Evolutionary conservation across 345 rosid species (phyloP).

Genomic region (Camelina hispida): DNA sequence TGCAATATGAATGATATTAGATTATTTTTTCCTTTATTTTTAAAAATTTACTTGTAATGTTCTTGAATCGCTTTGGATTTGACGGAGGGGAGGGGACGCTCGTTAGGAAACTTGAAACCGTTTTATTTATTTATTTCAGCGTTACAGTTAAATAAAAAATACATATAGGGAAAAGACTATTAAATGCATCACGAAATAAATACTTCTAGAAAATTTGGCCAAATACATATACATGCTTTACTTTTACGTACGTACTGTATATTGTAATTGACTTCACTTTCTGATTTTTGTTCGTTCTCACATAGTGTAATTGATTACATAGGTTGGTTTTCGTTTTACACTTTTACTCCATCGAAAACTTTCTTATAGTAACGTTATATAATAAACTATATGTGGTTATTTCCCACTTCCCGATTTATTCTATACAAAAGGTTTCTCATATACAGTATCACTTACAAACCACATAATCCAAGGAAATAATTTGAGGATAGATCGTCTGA

Average conservation of each 20-base stretch:
- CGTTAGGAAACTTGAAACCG: not conserved
- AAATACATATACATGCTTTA: not conserved
- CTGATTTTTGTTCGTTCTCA: no score
- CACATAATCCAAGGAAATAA: not conserved
- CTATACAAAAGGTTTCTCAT: not conserved
- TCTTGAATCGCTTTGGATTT: constrained; percentile 7
- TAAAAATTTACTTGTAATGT: not conserved
- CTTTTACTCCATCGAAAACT: not conserved
- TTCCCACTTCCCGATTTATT: not conserved
- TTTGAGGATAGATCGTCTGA: not conserved
- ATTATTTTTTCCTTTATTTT: not conserved
- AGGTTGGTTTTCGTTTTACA: not conserved
- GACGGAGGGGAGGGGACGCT: constrained; percentile 2
- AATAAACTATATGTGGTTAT: not conserved
- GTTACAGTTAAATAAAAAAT: not conserved
- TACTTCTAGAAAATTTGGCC: not conserved
- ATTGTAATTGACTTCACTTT: not conserved
- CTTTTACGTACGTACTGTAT: no score
- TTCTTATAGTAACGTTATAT: not conserved
- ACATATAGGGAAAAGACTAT: not conserved
- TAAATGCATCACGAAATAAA: not conserved
- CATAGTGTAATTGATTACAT: not conserved
- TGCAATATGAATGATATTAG: constrained; percentile 15
- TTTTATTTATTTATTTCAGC: not conserved
- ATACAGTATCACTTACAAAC: not conserved